phyloP scores from a whole-genome alignment of 1,284 basidiomycete genomes.

The Pascua sp. region DNA sequence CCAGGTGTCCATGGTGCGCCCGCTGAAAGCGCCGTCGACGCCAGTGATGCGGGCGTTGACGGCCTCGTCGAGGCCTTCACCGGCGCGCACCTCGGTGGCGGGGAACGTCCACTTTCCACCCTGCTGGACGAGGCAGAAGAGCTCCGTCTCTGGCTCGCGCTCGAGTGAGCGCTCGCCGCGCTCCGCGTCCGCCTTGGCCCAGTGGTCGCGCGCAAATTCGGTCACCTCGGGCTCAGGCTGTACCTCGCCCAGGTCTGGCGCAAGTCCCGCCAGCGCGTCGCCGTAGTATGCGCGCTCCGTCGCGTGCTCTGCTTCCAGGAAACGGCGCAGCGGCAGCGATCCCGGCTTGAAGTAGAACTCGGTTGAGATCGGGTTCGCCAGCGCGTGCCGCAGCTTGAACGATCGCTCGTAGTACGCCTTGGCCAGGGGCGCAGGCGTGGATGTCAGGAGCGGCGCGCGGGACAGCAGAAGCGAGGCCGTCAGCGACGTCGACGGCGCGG shows the following conservation, averaged over 20 bases:
- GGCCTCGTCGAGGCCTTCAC: conserved; percentile 43
- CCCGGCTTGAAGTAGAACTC: conserved; percentile 96
- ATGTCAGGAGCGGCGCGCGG: conserved; percentile 76
- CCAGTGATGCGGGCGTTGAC: conserved; percentile 31
- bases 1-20: conserved; percentile 46
- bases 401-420: conserved; percentile 83
- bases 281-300: conserved; percentile 71
- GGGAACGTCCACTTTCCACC: conserved; percentile 74
- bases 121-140: conserved; percentile 73
- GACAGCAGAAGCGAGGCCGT: conserved; percentile 66
- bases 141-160: conserved; percentile 73
- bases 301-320: conserved; percentile 66
- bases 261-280: conserved; percentile 53
- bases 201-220: conserved; percentile 28
- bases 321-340: conserved; percentile 77
- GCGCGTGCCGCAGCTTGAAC: conserved; percentile 71
- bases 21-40: conserved; percentile 34
- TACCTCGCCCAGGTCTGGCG: conserved; percentile 61
- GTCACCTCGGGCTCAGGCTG: conserved; percentile 49
- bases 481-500: conserved; percentile 28
- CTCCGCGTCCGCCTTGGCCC: conserved; percentile 33
- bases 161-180: conserved; percentile 69
- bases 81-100: conserved; percentile 20
- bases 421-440: conserved; percentile 73
- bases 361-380: conserved; percentile 82